Conservation (phyloP, 768 basidiomycete genomes). For the Mycena maculata region DNA sequence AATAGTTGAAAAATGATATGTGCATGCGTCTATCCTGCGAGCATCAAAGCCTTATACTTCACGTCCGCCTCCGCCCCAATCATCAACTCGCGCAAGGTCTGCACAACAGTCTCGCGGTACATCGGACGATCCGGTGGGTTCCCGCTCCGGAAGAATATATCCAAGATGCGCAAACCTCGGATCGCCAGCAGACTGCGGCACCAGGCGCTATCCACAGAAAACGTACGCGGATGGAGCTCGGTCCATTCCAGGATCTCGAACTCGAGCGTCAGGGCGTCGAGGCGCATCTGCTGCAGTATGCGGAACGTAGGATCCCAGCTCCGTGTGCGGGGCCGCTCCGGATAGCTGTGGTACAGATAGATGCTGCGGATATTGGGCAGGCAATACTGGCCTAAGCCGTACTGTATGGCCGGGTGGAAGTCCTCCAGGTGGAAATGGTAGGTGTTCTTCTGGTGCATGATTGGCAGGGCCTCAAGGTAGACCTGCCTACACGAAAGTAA, state of each 20-base stretch:
- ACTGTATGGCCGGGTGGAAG: background rate
- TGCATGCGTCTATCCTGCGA: too few species aligned
- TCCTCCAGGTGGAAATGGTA: slow-evolving; percentile 3
- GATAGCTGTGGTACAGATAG: slow-evolving; percentile 1
- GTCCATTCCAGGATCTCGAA: slow-evolving; percentile 2
- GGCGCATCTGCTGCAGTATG: slow-evolving; percentile 1
- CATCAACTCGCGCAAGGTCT: slow-evolving; percentile 11
- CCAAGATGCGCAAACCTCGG: background rate
- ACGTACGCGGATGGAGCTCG: background rate
- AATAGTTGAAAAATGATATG: too few species aligned
- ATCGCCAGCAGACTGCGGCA: slow-evolving; percentile 6
- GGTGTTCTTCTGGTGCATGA: slow-evolving; percentile 8
- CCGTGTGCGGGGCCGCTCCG: background rate
- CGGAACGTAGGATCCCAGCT: slow-evolving; percentile 1
- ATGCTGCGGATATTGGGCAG: slow-evolving; percentile 5
- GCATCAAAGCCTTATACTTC: slow-evolving; percentile 3
- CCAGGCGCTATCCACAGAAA: slow-evolving; percentile 1
- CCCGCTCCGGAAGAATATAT: slow-evolving; percentile 4
- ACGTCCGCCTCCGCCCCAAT: slow-evolving; percentile 12
- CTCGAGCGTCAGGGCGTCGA: background rate
- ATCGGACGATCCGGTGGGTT: background rate
- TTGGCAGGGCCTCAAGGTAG: slow-evolving; percentile 7
- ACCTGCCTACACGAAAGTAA: slow-evolving; percentile 3
- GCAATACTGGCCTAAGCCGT: slow-evolving; percentile 8
- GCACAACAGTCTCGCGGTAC: background rate